Evolutionary conservation across 345 rosid genomes (phyloP).

Genomic region (Pugionium dolabratum): DNA sequence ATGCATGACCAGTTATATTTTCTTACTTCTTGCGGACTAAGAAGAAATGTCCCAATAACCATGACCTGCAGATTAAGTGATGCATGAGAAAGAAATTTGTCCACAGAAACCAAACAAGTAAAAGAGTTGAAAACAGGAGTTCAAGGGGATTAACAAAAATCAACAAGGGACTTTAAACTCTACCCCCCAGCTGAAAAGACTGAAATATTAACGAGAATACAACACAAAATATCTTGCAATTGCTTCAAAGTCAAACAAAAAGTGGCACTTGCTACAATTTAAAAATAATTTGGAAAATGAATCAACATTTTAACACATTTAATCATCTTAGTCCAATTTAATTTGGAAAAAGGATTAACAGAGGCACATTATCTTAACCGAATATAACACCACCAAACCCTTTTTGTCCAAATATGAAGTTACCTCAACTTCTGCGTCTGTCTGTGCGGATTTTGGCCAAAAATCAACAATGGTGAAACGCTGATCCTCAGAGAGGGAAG

Average conservation of each 20-base stretch:
- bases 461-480: conserved; percentile 77
- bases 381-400: conserved; percentile 1
- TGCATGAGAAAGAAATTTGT: conserved; percentile 10
- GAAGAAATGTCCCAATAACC: conserved; percentile 69
- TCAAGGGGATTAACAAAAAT: conserved; percentile 12
- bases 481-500: conserved; percentile 85
- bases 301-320: background rate
- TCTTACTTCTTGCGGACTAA: conserved; percentile 54
- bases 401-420: conserved; percentile 10
- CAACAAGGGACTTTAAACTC: conserved; percentile 4
- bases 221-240: background rate
- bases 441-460: conserved; percentile 73
- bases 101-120: conserved; percentile 6
- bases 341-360: background rate
- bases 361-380: background rate
- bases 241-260: conserved; percentile 1
- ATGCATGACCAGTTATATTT: conserved; percentile 85
- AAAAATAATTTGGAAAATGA: background rate
- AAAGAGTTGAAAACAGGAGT: conserved; percentile 17
- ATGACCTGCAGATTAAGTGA: conserved; percentile 54
- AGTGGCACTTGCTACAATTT: background rate
- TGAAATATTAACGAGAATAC: background rate
- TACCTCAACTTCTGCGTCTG: conserved; percentile 76
- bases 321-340: too few species aligned
- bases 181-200: background rate